phyloP scores from a whole-genome alignment of 306 rosid species.

The Vigna nakashimae region DNA sequence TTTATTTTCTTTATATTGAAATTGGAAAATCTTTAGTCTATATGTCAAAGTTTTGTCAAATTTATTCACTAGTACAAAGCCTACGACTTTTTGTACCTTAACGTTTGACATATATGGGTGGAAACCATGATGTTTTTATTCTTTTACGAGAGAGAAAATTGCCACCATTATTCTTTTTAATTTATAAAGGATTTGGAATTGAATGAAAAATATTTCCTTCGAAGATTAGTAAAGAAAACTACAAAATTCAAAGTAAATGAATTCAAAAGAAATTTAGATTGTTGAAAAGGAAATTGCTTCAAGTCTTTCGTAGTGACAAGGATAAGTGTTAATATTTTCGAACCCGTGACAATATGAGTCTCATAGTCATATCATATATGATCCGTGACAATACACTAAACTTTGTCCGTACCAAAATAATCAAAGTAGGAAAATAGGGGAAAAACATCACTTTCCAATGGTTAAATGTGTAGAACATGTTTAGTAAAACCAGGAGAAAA shows the following conservation, averaged over 20 bases:
- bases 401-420: neutral
- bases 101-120: neutral
- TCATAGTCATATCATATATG: neutral
- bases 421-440: neutral
- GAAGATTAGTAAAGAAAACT: neutral
- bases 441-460: neutral
- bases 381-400: neutral
- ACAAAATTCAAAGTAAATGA: neutral
- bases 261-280: constrained; percentile 1
- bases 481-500: neutral
- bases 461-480: neutral
- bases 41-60: constrained; percentile 32
- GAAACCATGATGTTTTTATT: neutral
- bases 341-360: constrained; percentile 21
- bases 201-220: constrained; percentile 3
- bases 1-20: neutral
- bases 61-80: constrained; percentile 1
- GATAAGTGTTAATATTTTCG: neutral
- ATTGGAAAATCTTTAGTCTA: constrained; percentile 5
- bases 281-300: neutral
- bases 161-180: constrained; percentile 6
- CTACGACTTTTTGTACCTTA: neutral
- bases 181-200: constrained; percentile 24
- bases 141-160: neutral
- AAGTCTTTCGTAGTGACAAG: neutral